Evolutionary conservation across 805 yeast genomes (phyloP).

Genomic region (Candida sonorensis): DNA sequence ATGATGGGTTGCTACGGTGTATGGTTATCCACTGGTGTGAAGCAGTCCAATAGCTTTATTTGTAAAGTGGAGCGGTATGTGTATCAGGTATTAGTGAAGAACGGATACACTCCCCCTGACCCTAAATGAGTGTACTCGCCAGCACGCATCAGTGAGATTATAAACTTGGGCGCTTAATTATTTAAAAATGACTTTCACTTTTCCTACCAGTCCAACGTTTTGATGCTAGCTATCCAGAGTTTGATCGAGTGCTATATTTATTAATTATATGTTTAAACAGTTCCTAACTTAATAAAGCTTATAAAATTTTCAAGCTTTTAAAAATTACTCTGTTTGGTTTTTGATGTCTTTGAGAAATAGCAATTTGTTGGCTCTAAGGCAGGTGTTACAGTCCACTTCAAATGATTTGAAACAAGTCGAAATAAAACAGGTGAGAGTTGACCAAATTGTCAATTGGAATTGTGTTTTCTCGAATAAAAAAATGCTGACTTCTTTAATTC

Average conservation of each 20-base stretch:
- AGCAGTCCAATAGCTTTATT: constrained; percentile 40
- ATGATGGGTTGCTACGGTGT: constrained; percentile 81
- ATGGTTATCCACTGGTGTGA: constrained; percentile 81
- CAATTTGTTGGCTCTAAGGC: constrained; percentile 1
- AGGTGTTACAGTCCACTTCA: constrained; percentile 1
- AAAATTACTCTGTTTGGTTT: no score
- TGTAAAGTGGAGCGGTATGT: constrained; percentile 45
- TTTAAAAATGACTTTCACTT: no score
- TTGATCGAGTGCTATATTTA: no score
- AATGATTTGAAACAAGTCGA: constrained; percentile 1
- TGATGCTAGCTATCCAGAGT: no score
- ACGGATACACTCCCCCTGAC: constrained; percentile 1
- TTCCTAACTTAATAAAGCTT: no score
- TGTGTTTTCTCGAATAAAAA: constrained; percentile 18
- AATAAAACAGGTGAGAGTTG: constrained; percentile 8
- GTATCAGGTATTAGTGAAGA: constrained; percentile 7
- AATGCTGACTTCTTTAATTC: constrained; percentile 13
- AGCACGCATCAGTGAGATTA: no score
- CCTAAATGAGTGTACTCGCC: constrained; percentile 1
- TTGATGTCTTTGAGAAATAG: no score
- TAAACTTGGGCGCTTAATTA: no score
- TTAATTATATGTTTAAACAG: no score
- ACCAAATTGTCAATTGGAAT: constrained; percentile 20
- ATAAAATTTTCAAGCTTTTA: no score
- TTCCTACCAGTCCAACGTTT: no score